A percentile compares a stretch with the other conserved stretches of the same genome.
phyloP scores from a whole-genome alignment of 148 eudicot genomes.

The Chenopodium formosanum region DNA sequence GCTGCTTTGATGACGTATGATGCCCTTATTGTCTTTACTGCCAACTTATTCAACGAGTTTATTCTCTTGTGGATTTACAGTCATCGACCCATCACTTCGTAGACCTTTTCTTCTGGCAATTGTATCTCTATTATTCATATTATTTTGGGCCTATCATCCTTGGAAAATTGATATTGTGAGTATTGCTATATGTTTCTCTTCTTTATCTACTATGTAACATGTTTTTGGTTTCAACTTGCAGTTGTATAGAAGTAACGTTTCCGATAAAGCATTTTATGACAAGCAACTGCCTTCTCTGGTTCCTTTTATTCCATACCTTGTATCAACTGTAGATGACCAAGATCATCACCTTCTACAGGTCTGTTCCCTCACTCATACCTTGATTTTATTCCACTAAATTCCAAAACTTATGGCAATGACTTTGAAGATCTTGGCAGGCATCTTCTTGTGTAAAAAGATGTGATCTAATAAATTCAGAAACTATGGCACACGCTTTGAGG shows the following conservation, averaged over 20 bases:
- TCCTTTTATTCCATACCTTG: slow-evolving; percentile 65
- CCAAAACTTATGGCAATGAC: background rate
- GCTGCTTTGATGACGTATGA: slow-evolving; percentile 1
- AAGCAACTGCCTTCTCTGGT: slow-evolving; percentile 65
- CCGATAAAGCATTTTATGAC: slow-evolving; percentile 47
- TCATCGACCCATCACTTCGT: background rate
- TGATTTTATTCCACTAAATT: background rate
- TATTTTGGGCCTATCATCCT: background rate
- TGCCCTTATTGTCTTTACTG: background rate
- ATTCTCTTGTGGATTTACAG: background rate
- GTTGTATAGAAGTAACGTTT: slow-evolving; percentile 39
- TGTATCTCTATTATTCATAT: background rate
- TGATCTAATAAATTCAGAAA: background rate
- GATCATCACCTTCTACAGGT: slow-evolving; percentile 74
- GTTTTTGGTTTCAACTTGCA: slow-evolving; percentile 31
- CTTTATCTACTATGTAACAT: background rate
- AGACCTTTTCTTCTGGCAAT: background rate
- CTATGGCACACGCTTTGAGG: too few relatives aligned
- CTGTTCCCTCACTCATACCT: slow-evolving; percentile 8
- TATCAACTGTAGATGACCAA: slow-evolving; percentile 51
- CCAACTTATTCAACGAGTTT: background rate
- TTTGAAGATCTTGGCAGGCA: background rate
- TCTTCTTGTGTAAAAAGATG: background rate
- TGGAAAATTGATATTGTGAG: background rate
- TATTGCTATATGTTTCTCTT: background rate